Evolutionary conservation across 2,329 filamentous ascomycete species (phyloP), one percentile per base, ranked within the genome.

Genomic region (Fusarium brevicatenulatum): DNA sequence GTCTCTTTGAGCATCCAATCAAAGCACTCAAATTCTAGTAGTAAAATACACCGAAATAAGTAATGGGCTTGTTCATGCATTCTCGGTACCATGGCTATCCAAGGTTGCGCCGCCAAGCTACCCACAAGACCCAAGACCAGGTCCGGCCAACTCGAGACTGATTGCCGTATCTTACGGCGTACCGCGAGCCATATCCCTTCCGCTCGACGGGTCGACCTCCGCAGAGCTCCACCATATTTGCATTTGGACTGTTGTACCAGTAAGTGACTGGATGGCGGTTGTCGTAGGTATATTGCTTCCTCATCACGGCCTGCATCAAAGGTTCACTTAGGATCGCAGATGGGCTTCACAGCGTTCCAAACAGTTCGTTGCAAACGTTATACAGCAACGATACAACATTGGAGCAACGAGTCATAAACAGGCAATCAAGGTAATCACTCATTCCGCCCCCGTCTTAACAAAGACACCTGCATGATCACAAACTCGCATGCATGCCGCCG

Each of bases 381-480:
- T 58, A 58, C 39, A 25, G 46, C 25, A 43, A 52, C 34, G 54
- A 50, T 19, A 37, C 18, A 57, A 43, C 16, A 42, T 32, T 47
- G n/a, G 58, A 40, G 54, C 30, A 43, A 58, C 68, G 71, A 74
- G 71, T 74, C 71, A 66, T 74, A 61, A 57, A 65, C 49, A 54
- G 34, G 47, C 44, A 50, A 40, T 62, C 46, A 56, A 40, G 36
- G 54, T 56, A 65, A 68, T 63, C 43, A 56, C 61, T 55, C 71
- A 54, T 60, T 70, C 44, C 68, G 50, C 55, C 12, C 23, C 30
- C 67, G 49, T 67, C 66, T 74, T 42, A 64, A 74, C 63, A 49
- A 67, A 77, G 71, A 64, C 71, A 75, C 71, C 67, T 77, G 76
- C 76, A 77, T 77, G 74, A 77, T 77, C 76, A 77, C 66, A 71